A percentile compares a stretch with the other conserved stretches of the same genome.
Conservation (phyloP, 2,329 filamentous ascomycete species). For the Cladosporium austrohemisphaericum region DNA sequence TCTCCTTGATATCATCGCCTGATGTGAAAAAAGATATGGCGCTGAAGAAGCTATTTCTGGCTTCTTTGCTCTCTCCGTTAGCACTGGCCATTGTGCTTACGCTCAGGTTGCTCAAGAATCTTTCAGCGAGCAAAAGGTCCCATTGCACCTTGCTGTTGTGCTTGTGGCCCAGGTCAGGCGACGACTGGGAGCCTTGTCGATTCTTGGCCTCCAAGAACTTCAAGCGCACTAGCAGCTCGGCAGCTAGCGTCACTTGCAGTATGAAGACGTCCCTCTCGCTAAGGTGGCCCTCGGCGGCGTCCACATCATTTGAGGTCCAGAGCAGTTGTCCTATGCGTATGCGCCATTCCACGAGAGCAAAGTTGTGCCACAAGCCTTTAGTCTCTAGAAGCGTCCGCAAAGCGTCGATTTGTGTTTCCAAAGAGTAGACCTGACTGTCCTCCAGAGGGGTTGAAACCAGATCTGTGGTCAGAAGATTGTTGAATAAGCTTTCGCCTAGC, state of each 20-base stretch:
- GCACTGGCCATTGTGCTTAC: constrained; percentile 32
- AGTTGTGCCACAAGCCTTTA: constrained; percentile 46
- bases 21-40: constrained; percentile 26
- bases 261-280: constrained; percentile 52
- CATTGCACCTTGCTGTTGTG: constrained; percentile 53
- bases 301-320: constrained; percentile 33
- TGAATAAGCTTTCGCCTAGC: constrained; percentile 29
- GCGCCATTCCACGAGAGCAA: constrained; percentile 45
- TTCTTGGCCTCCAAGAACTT: constrained; percentile 36
- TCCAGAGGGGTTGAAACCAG: constrained; percentile 16
- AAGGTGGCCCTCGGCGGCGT: constrained; percentile 30
- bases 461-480: constrained; percentile 23
- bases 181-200: background rate
- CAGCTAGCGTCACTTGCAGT: constrained; percentile 52
- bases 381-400: constrained; percentile 41
- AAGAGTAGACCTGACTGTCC: constrained; percentile 16
- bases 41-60: constrained; percentile 25
- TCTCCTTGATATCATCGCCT: constrained; percentile 19
- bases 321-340: constrained; percentile 45
- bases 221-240: constrained; percentile 52
- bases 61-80: constrained; percentile 1
- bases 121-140: constrained; percentile 52
- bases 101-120: constrained; percentile 47
- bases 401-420: constrained; percentile 46
- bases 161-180: too few species aligned